A percentile compares a stretch with the other conserved stretches of the same genome.
phyloP scores from a whole-genome alignment of 2,329 filamentous ascomycete genomes.

The Colletotrichum sp. region DNA sequence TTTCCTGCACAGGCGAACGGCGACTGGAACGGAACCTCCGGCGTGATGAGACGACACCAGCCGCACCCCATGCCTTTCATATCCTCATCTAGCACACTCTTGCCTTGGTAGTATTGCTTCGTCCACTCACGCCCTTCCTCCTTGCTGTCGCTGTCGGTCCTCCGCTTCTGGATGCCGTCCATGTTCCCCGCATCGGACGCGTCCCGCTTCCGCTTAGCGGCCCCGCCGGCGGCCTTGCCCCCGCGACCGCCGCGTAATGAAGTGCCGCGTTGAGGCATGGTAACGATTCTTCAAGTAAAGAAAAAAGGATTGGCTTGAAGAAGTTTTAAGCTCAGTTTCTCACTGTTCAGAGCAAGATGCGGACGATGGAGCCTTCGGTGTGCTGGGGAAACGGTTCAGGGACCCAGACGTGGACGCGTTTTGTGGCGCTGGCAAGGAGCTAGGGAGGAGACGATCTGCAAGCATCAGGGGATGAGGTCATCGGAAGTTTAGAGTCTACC shows the following conservation, averaged over 20 bases:
- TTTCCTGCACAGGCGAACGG: no score
- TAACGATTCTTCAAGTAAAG: no score
- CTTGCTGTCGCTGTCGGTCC: no score
- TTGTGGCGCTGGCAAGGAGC: neutral
- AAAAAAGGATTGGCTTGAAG: no score
- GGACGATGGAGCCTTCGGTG: accelerated
- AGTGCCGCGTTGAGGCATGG: neutral
- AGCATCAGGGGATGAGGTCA: neutral
- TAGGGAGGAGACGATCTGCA: neutral
- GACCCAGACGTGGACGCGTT: neutral
- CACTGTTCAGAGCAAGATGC: neutral
- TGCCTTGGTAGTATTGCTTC: no score
- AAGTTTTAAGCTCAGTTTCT: no score
- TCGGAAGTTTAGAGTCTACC: neutral
- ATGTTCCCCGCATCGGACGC: neutral
- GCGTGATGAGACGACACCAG: no score
- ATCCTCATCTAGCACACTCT: no score
- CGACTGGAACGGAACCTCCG: no score
- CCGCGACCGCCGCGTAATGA: neutral
- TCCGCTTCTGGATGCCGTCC: neutral
- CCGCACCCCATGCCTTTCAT: no score
- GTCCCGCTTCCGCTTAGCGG: neutral
- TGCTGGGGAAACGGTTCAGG: neutral
- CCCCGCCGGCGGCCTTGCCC: neutral
- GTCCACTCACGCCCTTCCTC: no score